Evolutionary conservation across 177 flowering plant genomes (phyloP).

Genomic region (Vitis hybrid): DNA sequence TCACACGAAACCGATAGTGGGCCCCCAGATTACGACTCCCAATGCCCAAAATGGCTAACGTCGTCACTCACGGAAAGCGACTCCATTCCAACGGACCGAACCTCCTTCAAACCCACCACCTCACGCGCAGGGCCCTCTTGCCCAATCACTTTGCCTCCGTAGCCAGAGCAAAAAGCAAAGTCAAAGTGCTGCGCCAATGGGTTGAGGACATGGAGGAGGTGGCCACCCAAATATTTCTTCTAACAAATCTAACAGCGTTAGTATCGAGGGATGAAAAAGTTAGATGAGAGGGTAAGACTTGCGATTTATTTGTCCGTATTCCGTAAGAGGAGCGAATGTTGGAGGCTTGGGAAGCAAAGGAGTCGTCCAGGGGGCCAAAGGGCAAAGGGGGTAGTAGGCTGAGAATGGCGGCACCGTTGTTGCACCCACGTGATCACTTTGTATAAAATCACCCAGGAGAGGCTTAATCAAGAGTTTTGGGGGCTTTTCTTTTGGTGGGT

Average conservation of each 20-base stretch:
- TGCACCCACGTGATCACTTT: no score
- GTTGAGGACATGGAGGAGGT: no score
- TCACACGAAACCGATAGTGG: constrained; percentile 4
- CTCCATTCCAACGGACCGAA: no score
- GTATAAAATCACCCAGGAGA: neutral
- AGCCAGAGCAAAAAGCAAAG: no score
- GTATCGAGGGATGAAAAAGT: neutral
- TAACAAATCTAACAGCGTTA: no score
- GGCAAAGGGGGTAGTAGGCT: constrained; percentile 14
- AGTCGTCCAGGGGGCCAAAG: no score
- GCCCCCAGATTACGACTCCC: constrained; percentile 4
- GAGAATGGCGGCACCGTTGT: constrained; percentile 45
- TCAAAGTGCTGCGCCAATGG: no score
- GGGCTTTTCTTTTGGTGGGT: neutral
- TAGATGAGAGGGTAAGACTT: constrained; percentile 4
- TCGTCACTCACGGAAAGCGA: no score
- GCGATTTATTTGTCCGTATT: constrained; percentile 33
- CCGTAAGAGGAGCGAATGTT: constrained; percentile 60
- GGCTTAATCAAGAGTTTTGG: neutral
- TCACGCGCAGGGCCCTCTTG: no score
- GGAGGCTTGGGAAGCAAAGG: constrained; percentile 62
- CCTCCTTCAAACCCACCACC: no score
- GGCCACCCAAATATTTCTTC: no score
- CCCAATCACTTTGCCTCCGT: no score
- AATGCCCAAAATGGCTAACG: constrained; percentile 11